Base-by-base conservation (phyloP, 2,329 filamentous ascomycete species). In the Lachnellula subtilissima region DNA sequence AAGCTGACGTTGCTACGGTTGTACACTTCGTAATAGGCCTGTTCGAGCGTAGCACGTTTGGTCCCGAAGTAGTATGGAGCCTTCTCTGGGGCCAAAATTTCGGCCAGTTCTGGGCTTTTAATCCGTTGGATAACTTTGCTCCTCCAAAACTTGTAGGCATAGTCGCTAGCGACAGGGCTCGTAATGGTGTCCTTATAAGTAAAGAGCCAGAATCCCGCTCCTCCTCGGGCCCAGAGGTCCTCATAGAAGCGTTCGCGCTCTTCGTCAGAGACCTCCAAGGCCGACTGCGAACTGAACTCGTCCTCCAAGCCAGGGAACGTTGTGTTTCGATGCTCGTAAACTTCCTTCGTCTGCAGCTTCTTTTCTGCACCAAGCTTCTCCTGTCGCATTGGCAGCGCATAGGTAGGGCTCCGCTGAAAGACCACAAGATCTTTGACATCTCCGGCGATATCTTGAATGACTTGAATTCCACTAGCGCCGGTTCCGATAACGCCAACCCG, bases 401-500 rank as follows among this genome's bases (percentile, higher is more conserved):
- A 74, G 55, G 82, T 84, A 0, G 83, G 80, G 2, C 79, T 85
- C 15, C 83, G 74, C 57, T 85, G 77, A 63, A 83, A 83, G 2
- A 84, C 77, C 2, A 68, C 71, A 39, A 74, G 55, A 22, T 70
- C 17, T 67, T 65, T 52, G 73, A 76, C 3, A 71, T 74, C 9
- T 69, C 72, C 17, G 62, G 70, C 43, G 68, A 65, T 47, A 32
- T 65, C 64, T 48, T 67, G 65, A 8, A 64, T 62, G 9, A 51
- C 54, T 57, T 66, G 64, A 3, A 68, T 57, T 17, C 65, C 66
- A 22, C 61, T 62, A 4, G 65, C 60, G 7, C 66, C 66, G 4
- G 64, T 82, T 8, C 81, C 81, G 50, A 84, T 80, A 15, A 84
- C 71, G 2, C 76, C 79, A 8, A 83, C 75, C 0, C 70, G 74